Conservation (phyloP, 768 basidiomycete species). For the Lyophyllum shimeji region DNA sequence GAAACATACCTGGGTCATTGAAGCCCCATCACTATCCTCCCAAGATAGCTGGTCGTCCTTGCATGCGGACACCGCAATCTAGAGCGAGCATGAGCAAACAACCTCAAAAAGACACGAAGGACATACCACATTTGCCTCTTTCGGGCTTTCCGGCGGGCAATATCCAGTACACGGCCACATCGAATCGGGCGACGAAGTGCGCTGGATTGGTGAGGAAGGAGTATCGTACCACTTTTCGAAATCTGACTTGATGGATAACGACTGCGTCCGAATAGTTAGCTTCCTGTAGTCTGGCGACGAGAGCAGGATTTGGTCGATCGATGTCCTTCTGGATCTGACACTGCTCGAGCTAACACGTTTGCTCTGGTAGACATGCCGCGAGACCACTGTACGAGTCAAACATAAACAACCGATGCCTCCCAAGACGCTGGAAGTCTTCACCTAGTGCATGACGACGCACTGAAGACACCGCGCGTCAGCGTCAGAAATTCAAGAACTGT, state of each 20-base stretch:
- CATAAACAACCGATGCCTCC: not conserved
- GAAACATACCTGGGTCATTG: constrained; percentile 36
- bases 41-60: constrained; percentile 38
- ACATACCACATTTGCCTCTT: constrained; percentile 29
- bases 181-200: constrained; percentile 29
- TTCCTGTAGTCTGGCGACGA: constrained; percentile 10
- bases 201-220: constrained; percentile 20
- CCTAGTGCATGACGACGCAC: constrained; percentile 18
- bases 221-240: constrained; percentile 18
- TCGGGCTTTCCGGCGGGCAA: constrained; percentile 17
- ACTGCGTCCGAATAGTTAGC: constrained; percentile 7
- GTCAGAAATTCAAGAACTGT: not conserved
- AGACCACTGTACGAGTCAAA: constrained; percentile 6
- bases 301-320: constrained; percentile 21
- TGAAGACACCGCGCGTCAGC: not conserved
- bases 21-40: constrained; percentile 33
- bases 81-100: not conserved
- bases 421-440: not conserved
- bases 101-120: constrained; percentile 3
- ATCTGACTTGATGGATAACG: constrained; percentile 18
- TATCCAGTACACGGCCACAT: constrained; percentile 31
- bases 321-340: constrained; percentile 19
- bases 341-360: constrained; percentile 19
- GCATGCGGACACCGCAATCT: constrained; percentile 37
- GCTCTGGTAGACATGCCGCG: constrained; percentile 25